phyloP scores from a whole-genome alignment of 1,139 yeast genomes.

The Kodamaea sp. region DNA sequence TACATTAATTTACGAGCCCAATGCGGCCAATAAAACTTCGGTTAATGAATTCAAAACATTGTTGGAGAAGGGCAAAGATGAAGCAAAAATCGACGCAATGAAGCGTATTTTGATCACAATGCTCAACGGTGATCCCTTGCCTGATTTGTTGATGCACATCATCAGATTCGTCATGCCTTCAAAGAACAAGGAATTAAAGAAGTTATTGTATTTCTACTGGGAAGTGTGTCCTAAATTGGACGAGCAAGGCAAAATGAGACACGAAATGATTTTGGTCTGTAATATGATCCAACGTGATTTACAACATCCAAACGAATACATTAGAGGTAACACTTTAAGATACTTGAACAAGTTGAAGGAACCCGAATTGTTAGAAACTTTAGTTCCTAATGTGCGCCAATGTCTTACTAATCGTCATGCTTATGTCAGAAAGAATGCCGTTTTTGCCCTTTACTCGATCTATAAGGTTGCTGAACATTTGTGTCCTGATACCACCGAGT shows the following conservation, averaged over 20 bases:
- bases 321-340: slow-evolving; percentile 92
- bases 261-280: slow-evolving; percentile 97
- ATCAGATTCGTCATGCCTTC: slow-evolving; percentile 98
- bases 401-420: slow-evolving; percentile 97
- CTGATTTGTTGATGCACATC: slow-evolving; percentile 94
- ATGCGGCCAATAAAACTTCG: slow-evolving; percentile 67
- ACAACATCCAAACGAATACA: slow-evolving; percentile 96
- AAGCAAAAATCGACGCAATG: slow-evolving; percentile 86
- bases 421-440: slow-evolving; percentile 95
- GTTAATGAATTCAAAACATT: slow-evolving; percentile 72
- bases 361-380: slow-evolving; percentile 90
- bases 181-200: slow-evolving; percentile 83
- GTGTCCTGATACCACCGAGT: slow-evolving; percentile 91
- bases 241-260: slow-evolving; percentile 85
- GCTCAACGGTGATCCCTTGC: slow-evolving; percentile 91
- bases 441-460: slow-evolving; percentile 82
- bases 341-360: slow-evolving; percentile 88
- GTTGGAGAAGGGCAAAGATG: slow-evolving; percentile 89
- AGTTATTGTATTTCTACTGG: slow-evolving; percentile 93
- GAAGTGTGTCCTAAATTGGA: slow-evolving; percentile 94
- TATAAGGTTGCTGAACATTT: slow-evolving; percentile 79
- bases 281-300: slow-evolving; percentile 96
- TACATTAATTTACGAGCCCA: slow-evolving; percentile 73
- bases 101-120: slow-evolving; percentile 79
- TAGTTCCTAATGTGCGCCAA: slow-evolving; percentile 87